A percentile compares a stretch with the other conserved stretches of the same genome.
These are phyloP conservation scores for Clausena lansium DNA, from an alignment of 345 rosid species.

Conservation along the genomic window DNA sequence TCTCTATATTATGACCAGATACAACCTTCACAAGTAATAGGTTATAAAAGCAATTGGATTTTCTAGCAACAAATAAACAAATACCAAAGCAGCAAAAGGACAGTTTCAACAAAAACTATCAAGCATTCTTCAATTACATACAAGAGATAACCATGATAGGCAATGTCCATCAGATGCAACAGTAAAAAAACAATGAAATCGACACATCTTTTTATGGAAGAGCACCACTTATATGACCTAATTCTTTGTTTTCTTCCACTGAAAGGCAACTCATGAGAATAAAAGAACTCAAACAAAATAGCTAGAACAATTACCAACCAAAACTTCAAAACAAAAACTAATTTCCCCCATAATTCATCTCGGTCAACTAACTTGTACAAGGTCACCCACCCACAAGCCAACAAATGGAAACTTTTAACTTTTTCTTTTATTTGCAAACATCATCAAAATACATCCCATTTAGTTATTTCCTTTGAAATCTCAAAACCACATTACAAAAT, in stretches of 20 bases:
- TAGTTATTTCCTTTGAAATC: too few relatives aligned
- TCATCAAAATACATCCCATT: too few relatives aligned
- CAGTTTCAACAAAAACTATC: not conserved
- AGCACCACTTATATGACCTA: not conserved
- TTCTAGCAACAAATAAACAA: not conserved
- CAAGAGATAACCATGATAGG: not conserved
- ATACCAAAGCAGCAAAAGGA: not conserved
- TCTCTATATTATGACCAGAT: slow-evolving; percentile 1
- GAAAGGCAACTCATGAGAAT: not conserved
- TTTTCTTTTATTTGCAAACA: too few relatives aligned
- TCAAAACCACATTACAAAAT: too few relatives aligned
- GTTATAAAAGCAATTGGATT: not conserved
- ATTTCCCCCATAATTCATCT: not conserved
- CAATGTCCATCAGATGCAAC: not conserved
- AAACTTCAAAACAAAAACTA: not conserved
- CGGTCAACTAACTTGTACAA: not conserved
- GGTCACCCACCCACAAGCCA: not conserved
- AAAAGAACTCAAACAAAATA: not conserved
- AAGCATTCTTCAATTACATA: not conserved
- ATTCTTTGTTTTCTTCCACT: not conserved
- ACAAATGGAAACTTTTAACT: not conserved
- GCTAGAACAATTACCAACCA: not conserved
- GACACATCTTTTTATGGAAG: not conserved
- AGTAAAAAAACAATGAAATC: not conserved
- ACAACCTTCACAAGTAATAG: not conserved